These are phyloP conservation scores for Solanum ossicruentum DNA, from an alignment of 257 asterid genomes.

Conservation along the genomic window DNA sequence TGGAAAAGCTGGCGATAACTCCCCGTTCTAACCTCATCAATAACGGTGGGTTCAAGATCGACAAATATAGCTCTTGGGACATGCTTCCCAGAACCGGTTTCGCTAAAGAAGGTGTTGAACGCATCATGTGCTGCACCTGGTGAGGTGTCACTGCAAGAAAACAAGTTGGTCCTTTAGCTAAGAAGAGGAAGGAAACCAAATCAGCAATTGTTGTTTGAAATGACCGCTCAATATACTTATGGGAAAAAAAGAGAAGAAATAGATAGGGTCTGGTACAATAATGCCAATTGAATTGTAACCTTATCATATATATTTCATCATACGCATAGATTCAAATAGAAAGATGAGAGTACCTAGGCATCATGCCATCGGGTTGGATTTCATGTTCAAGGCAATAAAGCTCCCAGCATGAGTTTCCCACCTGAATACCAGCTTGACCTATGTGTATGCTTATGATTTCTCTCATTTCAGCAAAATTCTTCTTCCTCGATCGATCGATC, in stretches of 20 bases:
- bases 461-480: slow-evolving; percentile 30
- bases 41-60: slow-evolving; percentile 88
- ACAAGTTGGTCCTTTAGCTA: neutral
- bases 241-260: too few relatives aligned
- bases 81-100: slow-evolving; percentile 88
- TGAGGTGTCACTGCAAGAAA: slow-evolving; percentile 55
- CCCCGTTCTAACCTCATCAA: slow-evolving; percentile 79
- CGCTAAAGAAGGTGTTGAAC: slow-evolving; percentile 85
- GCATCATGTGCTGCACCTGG: slow-evolving; percentile 72
- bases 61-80: slow-evolving; percentile 85
- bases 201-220: neutral
- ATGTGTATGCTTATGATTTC: slow-evolving; percentile 81
- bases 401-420: slow-evolving; percentile 86
- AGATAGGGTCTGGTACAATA: too few relatives aligned
- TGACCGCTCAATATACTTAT: too few relatives aligned
- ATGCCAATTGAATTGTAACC: too few relatives aligned
- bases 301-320: too few relatives aligned
- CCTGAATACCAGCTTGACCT: slow-evolving; percentile 94
- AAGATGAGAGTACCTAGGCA: slow-evolving; percentile 49
- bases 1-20: slow-evolving; percentile 88
- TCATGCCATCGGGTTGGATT: slow-evolving; percentile 78
- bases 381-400: slow-evolving; percentile 81
- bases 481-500: neutral
- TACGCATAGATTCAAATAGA: too few relatives aligned
- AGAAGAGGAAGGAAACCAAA: neutral